These are phyloP conservation scores for Venustampulla echinocandica DNA, from an alignment of 495 filamentous ascomycete genomes.

Conservation along the genomic window DNA sequence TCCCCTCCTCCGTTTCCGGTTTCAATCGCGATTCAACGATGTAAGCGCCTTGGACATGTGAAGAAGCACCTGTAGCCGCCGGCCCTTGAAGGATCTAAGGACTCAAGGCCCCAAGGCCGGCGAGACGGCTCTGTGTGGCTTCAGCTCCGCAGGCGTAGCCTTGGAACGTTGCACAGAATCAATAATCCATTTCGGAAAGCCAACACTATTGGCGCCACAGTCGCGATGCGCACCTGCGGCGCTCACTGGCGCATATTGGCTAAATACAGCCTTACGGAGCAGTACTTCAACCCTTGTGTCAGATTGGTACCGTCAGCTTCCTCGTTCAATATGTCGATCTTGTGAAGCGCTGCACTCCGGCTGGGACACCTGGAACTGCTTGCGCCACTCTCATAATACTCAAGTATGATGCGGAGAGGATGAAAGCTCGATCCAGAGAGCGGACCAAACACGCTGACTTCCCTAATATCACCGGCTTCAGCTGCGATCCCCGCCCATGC, in stretches of 20 bases:
- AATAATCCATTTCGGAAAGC: not conserved
- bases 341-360: no score
- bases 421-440: not conserved
- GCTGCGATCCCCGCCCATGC: constrained; percentile 1
- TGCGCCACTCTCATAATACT: no score
- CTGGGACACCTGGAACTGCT: no score
- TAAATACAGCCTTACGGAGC: not conserved
- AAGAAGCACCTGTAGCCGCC: no score
- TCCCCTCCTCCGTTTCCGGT: no score
- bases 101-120: no score
- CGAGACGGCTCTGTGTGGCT: no score
- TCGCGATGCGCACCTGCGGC: constrained; percentile 1
- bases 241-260: constrained; percentile 1
- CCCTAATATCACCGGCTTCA: not conserved
- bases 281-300: not conserved
- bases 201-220: not conserved
- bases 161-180: not conserved
- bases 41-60: no score
- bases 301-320: not conserved
- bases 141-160: no score
- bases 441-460: no score
- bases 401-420: not conserved
- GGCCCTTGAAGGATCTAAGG: no score
- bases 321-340: not conserved
- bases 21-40: no score